These are phyloP conservation scores for Ramaria sp. DNA, from an alignment of 768 basidiomycete species.

Conservation along the genomic window DNA sequence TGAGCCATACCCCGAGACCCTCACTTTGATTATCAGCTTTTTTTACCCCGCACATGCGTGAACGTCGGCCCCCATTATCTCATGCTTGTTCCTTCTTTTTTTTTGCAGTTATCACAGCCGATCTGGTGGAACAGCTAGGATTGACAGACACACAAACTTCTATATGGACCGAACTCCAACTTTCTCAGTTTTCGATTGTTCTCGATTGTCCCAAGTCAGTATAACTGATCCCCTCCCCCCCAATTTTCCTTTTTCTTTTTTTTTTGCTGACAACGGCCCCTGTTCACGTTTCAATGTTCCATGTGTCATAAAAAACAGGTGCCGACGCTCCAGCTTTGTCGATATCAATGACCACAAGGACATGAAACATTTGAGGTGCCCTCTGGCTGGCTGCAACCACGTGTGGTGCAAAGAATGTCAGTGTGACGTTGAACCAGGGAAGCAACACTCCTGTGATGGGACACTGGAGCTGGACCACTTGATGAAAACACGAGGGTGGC, in stretches of 20 bases:
- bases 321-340: conserved; percentile 35
- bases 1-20: no score
- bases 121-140: conserved; percentile 33
- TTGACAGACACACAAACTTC: conserved; percentile 31
- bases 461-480: conserved; percentile 40
- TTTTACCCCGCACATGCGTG: no score
- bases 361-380: conserved; percentile 35
- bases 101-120: conserved; percentile 27
- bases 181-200: conserved; percentile 30
- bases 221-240: background rate
- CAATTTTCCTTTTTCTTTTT: background rate
- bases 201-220: conserved; percentile 41
- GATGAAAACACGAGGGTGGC: conserved; percentile 50
- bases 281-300: no score
- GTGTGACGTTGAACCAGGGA: conserved; percentile 28
- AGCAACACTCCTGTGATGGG: conserved; percentile 48
- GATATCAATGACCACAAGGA: conserved; percentile 36
- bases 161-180: conserved; percentile 36
- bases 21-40: no score
- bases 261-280: no score
- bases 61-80: no score
- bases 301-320: no score
- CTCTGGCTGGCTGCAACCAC: conserved; percentile 33
- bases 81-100: no score
- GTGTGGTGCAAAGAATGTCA: conserved; percentile 56